Percentiles rank a stretch among this genome's conserved stretches.
These are phyloP conservation scores for Hanseniaspora taiwanica DNA, from an alignment of 805 yeast species.

Conservation along the genomic window DNA sequence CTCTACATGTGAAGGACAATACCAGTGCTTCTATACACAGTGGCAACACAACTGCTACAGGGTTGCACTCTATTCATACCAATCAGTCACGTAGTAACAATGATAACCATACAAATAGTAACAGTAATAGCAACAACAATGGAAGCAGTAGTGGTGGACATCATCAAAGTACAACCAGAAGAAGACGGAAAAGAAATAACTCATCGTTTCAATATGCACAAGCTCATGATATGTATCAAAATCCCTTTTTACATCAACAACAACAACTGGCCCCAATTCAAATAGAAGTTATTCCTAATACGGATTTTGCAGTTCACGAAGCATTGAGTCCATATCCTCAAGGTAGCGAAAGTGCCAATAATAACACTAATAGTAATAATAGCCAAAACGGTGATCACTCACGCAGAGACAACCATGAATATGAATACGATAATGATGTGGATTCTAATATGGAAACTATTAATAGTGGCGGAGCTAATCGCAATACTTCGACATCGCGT, in stretches of 20 bases:
- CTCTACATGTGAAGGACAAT: background rate
- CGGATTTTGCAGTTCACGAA: background rate
- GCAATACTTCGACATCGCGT: background rate
- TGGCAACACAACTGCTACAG: background rate
- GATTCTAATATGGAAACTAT: background rate
- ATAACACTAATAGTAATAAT: background rate
- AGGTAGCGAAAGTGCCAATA: background rate
- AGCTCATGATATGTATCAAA: background rate
- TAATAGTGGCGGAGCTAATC: background rate
- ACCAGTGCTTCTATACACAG: background rate
- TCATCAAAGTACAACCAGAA: background rate
- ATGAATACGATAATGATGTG: background rate
- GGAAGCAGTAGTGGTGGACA: background rate
- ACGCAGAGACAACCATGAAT: background rate
- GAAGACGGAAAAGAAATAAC: slow-evolving; percentile 16
- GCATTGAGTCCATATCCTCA: background rate
- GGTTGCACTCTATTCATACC: background rate
- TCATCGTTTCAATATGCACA: slow-evolving; percentile 6
- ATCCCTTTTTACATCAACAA: background rate
- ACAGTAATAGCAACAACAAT: background rate
- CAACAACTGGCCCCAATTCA: background rate
- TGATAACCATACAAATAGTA: background rate
- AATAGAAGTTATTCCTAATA: background rate
- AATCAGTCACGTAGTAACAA: background rate
- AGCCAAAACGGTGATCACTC: background rate